These are phyloP conservation scores for Ophiostoma sp. DNA, from an alignment of 2,329 filamentous ascomycete species.

Conservation along the genomic window DNA sequence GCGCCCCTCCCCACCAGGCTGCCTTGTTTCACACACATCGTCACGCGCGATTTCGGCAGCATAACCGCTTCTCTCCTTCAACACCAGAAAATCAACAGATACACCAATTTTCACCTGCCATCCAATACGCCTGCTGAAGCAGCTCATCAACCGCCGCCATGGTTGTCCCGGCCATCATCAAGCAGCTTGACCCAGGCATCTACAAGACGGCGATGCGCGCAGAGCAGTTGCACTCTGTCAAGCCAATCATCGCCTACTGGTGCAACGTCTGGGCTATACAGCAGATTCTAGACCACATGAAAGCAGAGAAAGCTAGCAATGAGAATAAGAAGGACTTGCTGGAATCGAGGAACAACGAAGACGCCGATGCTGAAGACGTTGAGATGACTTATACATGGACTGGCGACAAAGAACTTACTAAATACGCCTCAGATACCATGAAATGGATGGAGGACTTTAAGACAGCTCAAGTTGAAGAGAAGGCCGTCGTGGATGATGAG, in stretches of 20 bases:
- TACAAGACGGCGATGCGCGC: conserved; percentile 74
- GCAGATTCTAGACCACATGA: conserved; percentile 59
- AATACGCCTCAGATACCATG: conserved; percentile 90
- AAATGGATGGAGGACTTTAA: conserved; percentile 76
- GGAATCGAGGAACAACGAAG: not conserved
- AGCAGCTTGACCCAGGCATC: conserved; percentile 67
- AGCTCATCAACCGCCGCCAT: conserved; percentile 43
- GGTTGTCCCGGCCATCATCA: conserved; percentile 70
- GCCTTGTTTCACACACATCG: conserved; percentile 14
- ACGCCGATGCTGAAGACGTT: conserved; percentile 1
- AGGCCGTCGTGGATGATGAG: conserved; percentile 77
- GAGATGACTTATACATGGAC: conserved; percentile 47
- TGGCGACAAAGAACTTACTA: conserved; percentile 67
- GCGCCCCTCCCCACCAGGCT: conserved; percentile 4
- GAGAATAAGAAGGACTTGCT: not conserved
- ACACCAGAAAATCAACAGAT: too few relatives aligned
- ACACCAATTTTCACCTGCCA: not conserved
- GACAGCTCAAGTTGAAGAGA: conserved; percentile 65
- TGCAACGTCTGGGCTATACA: conserved; percentile 93
- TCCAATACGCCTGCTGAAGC: too few relatives aligned
- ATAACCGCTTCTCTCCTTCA: not conserved
- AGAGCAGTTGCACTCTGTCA: conserved; percentile 73
- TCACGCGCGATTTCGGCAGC: not conserved
- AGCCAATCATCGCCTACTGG: conserved; percentile 91
- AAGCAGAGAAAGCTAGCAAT: not conserved